A percentile compares a stretch with the other conserved stretches of the same genome.
Conservation (phyloP, 73 alveolate genomes). For the Paramecium biaurelia region DNA sequence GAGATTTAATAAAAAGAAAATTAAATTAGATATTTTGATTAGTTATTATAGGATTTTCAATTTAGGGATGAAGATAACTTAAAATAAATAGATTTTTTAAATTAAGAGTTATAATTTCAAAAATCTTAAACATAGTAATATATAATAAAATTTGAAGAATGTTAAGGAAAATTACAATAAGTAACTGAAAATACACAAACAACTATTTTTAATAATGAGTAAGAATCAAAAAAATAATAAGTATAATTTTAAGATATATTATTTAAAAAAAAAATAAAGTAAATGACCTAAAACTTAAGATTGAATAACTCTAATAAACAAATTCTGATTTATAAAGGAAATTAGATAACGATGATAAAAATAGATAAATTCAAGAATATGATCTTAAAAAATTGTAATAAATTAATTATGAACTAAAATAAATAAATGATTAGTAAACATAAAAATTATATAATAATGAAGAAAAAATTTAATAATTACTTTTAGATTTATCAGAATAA, state of each 20-base stretch:
- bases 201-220: background rate
- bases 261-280: background rate
- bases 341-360: background rate
- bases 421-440: background rate
- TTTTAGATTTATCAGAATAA: background rate
- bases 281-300: background rate
- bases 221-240: background rate
- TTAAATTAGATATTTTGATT: conserved; percentile 39
- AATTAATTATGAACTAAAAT: background rate
- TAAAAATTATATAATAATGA: background rate
- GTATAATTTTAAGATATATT: background rate
- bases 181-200: background rate
- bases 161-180: background rate
- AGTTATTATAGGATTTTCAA: background rate
- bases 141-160: background rate
- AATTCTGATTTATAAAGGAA: background rate
- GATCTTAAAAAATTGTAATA: background rate
- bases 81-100: conserved; percentile 12
- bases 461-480: background rate
- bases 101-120: background rate
- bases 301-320: background rate
- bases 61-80: conserved; percentile 6
- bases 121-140: background rate
- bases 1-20: background rate
- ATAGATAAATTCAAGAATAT: background rate